Base-by-base conservation (phyloP, 1,284 basidiomycete species). In the Irpex sp. region DNA sequence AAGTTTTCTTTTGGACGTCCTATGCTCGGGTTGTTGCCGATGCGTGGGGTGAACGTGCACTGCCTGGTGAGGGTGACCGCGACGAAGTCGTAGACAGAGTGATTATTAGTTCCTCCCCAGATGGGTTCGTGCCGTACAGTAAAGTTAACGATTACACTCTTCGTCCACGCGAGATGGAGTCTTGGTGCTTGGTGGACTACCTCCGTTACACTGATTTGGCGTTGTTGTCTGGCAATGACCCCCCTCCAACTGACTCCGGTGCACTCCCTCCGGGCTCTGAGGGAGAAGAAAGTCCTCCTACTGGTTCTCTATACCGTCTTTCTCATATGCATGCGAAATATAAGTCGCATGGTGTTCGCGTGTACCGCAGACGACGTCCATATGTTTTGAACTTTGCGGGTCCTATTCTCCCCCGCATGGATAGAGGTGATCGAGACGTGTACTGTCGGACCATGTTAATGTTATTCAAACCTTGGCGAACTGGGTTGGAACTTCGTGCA, bases 361-460 rank as follows among this genome's bases (percentile, higher is more conserved):
- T 39, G 9, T 58, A 13, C 8, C 3, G 51, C n/a, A 11, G 57
- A 13, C 11, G 26, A 11, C 21, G 21, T 19, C 53, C 2, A 13
- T 31, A 17, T 5, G 61, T 67, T 26, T 51, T 74, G 1, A 74
- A 72, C 56, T 75, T 76, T 66, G 36, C 74, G 2, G 75, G 75
- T 9, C 66, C 61, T 2, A 59, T 58, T 3, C 55, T 76, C 11
- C 77, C 76, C 9, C 43, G 75, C 5, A 26, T 54, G 9, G 75
- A 77, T 67, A 31, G 62, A 54, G 75, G 74, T n/a, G 70, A 77
- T 58, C 47, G 68, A 15, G 72, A 77, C 50, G 68, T 69, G 43
- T 78, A 76, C 54, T 75, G 72, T 63, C 21, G 46, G 2, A 69
- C 70, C 3, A 76, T 76, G 75, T 54, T 76, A 0, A 70, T 69